These are phyloP conservation scores for Dictyostelium brefeldianum DNA, from an alignment of 78 protist genomes.

Conservation along the genomic window DNA sequence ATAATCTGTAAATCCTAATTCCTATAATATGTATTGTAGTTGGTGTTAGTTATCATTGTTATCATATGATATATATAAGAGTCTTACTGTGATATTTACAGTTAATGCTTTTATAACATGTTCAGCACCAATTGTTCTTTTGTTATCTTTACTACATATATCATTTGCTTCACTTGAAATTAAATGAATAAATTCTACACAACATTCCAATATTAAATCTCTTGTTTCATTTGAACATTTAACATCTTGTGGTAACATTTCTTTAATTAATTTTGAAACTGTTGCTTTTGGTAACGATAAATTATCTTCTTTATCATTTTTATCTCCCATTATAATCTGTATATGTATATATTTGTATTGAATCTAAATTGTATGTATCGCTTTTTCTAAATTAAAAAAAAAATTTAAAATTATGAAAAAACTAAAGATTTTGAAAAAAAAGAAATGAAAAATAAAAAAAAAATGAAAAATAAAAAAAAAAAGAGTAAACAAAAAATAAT, in stretches of 20 bases:
- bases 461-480: not conserved
- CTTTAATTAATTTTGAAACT: slow-evolving; percentile 63
- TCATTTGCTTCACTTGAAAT: slow-evolving; percentile 78
- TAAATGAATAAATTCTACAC: slow-evolving; percentile 80
- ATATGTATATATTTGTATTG: not conserved
- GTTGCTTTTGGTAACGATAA: slow-evolving; percentile 71
- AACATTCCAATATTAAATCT: slow-evolving; percentile 72
- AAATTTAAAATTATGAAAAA: not conserved
- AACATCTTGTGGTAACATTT: slow-evolving; percentile 60
- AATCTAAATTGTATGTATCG: not conserved
- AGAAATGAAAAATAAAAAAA: slow-evolving; percentile 1
- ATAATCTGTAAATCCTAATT: slow-evolving; percentile 64
- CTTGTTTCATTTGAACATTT: slow-evolving; percentile 69
- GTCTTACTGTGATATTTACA: slow-evolving; percentile 35
- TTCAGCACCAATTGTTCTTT: slow-evolving; percentile 58
- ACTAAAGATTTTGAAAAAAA: not conserved
- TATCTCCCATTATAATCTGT: not conserved
- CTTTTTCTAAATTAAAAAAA: not conserved
- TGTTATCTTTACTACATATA: slow-evolving; percentile 55
- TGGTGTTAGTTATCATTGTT: not conserved
- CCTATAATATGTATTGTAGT: not conserved
- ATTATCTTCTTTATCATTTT: slow-evolving; percentile 44
- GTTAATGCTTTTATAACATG: slow-evolving; percentile 69
- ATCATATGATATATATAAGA: not conserved
- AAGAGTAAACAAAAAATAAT: not conserved